Conservation (phyloP, 2,329 filamentous ascomycete species). For the Penicillium sp. region DNA sequence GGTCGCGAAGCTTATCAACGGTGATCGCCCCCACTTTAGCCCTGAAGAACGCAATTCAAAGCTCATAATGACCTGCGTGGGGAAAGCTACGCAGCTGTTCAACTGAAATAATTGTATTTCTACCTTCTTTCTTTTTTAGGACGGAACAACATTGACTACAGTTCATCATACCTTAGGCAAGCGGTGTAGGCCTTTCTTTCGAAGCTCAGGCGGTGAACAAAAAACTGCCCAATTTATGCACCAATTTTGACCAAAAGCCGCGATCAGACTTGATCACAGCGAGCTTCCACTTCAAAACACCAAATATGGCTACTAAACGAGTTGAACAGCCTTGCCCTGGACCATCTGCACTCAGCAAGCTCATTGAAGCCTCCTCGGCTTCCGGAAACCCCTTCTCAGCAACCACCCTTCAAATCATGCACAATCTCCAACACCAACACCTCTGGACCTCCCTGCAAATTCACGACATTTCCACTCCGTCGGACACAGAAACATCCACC, state of each 20-base stretch:
- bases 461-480: constrained; percentile 32
- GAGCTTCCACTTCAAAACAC: background rate
- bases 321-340: constrained; percentile 13
- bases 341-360: constrained; percentile 40
- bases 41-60: constrained; percentile 9
- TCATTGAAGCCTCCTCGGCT: constrained; percentile 33
- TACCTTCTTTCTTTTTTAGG: background rate
- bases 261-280: background rate
- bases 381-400: constrained; percentile 33
- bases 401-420: constrained; percentile 56
- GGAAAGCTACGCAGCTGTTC: background rate
- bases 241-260: background rate
- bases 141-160: background rate
- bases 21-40: constrained; percentile 18
- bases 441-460: constrained; percentile 55
- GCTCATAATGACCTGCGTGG: background rate
- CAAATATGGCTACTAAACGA: constrained; percentile 15
- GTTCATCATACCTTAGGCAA: background rate
- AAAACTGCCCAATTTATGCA: background rate
- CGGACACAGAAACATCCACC: background rate
- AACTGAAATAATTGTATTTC: background rate
- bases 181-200: background rate
- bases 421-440: constrained; percentile 62
- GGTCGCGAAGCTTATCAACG: constrained; percentile 18
- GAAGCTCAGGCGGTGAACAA: constrained; percentile 4